Evolutionary conservation across 2,329 filamentous ascomycete genomes (phyloP), one percentile per base, ranked within the genome.

Genomic region (Penicillium capsulatum): DNA sequence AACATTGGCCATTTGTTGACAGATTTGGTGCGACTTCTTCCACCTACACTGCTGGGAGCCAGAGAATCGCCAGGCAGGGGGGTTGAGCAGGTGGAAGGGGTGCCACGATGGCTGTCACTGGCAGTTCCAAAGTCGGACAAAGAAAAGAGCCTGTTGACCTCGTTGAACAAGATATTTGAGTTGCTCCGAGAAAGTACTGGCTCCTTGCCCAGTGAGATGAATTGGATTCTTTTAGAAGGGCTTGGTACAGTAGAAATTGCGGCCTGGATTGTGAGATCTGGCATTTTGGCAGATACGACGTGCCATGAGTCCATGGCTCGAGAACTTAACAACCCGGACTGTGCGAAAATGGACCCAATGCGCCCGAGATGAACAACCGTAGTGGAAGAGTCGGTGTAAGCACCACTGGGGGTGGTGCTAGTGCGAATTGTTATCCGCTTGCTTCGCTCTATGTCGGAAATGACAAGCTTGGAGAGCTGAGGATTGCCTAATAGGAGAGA

Each of bases 1-100:
- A 95, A 97, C 81, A 91, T 91, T 0, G 91, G 89, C 81, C 87
- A 92, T 35, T 80, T 77, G 55, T 96, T 88, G 7, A 90, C 69
- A 0, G 80, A 74, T 58, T 86, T 91, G 7, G 71, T 74, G 9
- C 66, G 52, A 6, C 62, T 64, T 54, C 72, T 79, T 26, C 76
- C 50, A 42, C 80, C 47, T 66, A 74, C 20, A 61, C 66, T 1
- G 71, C 76, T 39, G 14, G 42, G 37, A 16, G 36, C 36, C 11
- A 44, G 40, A 13, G 43, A 36, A 3, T 14, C 35, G 19, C 37
- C 57, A 55, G 57, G 40, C 50, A 60, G 38, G 51, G 61, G 55
- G 2, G 50, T 45, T 4, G 59, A 6, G 13, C 17, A 31, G 15
- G 29, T 13, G 9, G 31, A 22, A 27, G 31, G 40, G 8, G 30